Conservation (phyloP, 2,329 filamentous ascomycete genomes). For the Ophiostoma perfectum region DNA sequence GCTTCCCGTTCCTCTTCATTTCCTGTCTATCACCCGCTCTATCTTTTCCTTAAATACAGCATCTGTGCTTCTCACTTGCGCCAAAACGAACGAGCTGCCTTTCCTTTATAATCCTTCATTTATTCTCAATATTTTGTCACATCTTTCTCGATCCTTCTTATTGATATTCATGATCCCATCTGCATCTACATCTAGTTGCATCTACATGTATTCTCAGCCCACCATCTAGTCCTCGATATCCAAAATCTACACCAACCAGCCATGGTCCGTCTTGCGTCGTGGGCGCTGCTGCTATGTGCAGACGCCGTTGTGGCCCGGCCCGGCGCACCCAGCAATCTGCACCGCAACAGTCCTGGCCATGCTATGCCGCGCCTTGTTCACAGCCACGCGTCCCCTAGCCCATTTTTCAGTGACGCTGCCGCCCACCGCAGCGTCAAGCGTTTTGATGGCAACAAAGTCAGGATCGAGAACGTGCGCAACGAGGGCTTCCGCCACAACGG, state of each 20-base stretch:
- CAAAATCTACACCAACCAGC: neutral
- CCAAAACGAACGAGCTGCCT: neutral
- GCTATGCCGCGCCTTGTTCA: neutral
- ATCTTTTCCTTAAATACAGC: neutral
- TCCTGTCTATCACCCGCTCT: neutral
- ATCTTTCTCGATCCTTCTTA: neutral
- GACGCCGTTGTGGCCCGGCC: slow-evolving; percentile 7
- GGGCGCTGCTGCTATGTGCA: slow-evolving; percentile 13
- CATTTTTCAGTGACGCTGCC: neutral
- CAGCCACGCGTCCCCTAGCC: neutral
- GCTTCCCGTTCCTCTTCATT: too few relatives aligned
- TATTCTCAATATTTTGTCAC: neutral
- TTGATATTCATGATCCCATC: neutral
- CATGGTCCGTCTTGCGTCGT: slow-evolving; percentile 12
- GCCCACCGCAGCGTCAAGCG: neutral
- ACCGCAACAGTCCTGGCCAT: slow-evolving; percentile 7
- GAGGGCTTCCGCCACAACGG: slow-evolving; percentile 33
- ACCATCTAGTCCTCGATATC: neutral
- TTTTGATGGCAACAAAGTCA: slow-evolving; percentile 26
- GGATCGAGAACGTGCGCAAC: slow-evolving; percentile 36
- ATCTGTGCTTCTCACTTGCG: neutral
- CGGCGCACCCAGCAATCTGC: neutral
- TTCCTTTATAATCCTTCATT: neutral
- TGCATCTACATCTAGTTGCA: neutral
- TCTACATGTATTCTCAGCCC: too few relatives aligned